Evolutionary conservation across 768 basidiomycete species (phyloP).

Genomic region (Clitopilus hobsonii): DNA sequence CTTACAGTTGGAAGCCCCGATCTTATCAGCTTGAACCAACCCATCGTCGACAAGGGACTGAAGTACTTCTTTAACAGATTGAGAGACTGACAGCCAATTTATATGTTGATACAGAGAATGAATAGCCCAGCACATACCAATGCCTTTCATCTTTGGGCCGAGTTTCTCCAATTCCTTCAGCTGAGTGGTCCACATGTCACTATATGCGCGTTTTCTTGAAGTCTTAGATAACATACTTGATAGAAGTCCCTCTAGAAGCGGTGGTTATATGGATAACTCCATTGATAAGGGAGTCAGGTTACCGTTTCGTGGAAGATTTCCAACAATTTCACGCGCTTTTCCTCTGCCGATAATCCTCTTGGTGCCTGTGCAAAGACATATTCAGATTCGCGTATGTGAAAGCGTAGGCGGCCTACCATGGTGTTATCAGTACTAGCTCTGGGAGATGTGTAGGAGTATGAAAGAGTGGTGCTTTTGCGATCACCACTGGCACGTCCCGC

Average conservation of each 20-base stretch:
- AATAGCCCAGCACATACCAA: slow-evolving; percentile 45
- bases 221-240: slow-evolving; percentile 34
- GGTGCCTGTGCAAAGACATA: slow-evolving; percentile 59
- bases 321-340: slow-evolving; percentile 83
- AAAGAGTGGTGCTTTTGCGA: too few species aligned
- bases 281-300: slow-evolving; percentile 8
- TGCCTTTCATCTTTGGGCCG: slow-evolving; percentile 85
- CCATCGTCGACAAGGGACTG: slow-evolving; percentile 86
- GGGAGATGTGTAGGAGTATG: too few species aligned
- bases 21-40: slow-evolving; percentile 85
- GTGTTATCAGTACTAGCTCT: neutral
- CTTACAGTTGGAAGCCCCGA: slow-evolving; percentile 91
- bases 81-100: slow-evolving; percentile 53
- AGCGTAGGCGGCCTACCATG: too few species aligned
- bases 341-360: slow-evolving; percentile 82
- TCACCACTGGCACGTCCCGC: too few species aligned
- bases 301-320: slow-evolving; percentile 95
- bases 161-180: slow-evolving; percentile 92
- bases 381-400: too few species aligned
- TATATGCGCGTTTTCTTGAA: neutral
- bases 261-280: neutral
- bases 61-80: slow-evolving; percentile 88
- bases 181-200: slow-evolving; percentile 24
- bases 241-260: slow-evolving; percentile 73
- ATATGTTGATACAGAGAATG: neutral